Base-by-base conservation (phyloP, 2,329 filamentous ascomycete species). In the Magnaporthiopsis incrustans region DNA sequence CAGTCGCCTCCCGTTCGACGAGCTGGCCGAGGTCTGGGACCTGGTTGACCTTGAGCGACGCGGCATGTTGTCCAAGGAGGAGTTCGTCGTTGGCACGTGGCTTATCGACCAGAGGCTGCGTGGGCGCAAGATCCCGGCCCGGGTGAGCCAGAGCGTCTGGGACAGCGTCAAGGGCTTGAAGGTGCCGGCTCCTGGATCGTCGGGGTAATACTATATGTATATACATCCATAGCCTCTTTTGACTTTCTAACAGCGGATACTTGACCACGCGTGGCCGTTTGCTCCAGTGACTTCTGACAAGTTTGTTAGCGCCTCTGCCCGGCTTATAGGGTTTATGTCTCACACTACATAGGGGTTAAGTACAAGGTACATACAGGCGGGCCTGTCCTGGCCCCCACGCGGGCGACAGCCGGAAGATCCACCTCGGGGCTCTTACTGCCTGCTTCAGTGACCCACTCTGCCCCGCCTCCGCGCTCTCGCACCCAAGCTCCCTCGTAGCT, bases 31-130 rank as follows among this genome's bases (percentile, higher is more conserved):
- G 75, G 87, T 93, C 1, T 95, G 90, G 88, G 86, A 88, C 57
- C 77, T 94, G 25, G 90, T 94, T 14, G 89, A 90, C 71, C 76
- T 81, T 1, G 74, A 77, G 8, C 73, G 76, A 1, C 71, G 76
- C 18, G 88, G 88, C 1, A 78, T 82, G 68, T 75, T 95, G 63
- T 79, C 77, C 64, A 84, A 85, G 70, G 82, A 88, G 64, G 89
- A 92, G 76, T 95, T 95, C 73, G 89, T 95, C 0, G 90, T 94
- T 1, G 91, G 91, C 12, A 82, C 91, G 78, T 95, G 91, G 90
- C 76, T 95, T 61, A 84, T 95, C 50, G 91, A 95, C 73, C 90
- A 93, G 79, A 79, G 89, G 66, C 77, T 95, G n/a, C 86, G 89
- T 68, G 91, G 91, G 1, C 79, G 90, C 65, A 95, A 95, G 78